Percentiles rank a stretch among this genome's conserved stretches.
Evolutionary conservation across 768 basidiomycete genomes (phyloP).

Genomic region (Cubamyces lactineus): DNA sequence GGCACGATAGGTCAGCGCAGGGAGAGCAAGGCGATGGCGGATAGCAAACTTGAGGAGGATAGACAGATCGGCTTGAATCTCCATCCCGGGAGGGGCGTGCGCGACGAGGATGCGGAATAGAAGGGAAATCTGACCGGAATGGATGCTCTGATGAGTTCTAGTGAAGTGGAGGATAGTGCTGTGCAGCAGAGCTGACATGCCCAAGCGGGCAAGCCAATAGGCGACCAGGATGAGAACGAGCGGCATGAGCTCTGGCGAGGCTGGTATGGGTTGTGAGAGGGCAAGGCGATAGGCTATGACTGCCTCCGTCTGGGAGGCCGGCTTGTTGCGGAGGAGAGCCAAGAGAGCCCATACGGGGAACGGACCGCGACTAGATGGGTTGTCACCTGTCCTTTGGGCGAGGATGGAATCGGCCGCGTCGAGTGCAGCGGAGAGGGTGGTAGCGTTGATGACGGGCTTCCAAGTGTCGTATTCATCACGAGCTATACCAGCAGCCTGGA

Average conservation of each 20-base stretch:
- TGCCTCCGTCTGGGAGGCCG: slow-evolving; percentile 50
- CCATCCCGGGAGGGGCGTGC: background rate
- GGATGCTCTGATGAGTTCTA: slow-evolving; percentile 34
- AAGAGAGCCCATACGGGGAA: slow-evolving; percentile 60
- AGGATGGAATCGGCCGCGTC: slow-evolving; percentile 1
- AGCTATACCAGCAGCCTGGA: background rate
- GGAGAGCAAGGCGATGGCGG: background rate
- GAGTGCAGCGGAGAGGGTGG: slow-evolving; percentile 8
- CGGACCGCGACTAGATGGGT: background rate
- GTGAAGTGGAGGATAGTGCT: slow-evolving; percentile 40
- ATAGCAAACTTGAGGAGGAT: slow-evolving; percentile 8
- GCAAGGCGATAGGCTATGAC: slow-evolving; percentile 47
- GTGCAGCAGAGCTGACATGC: slow-evolving; percentile 47
- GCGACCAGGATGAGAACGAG: slow-evolving; percentile 51
- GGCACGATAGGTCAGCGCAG: background rate
- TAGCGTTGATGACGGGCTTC: slow-evolving; percentile 6
- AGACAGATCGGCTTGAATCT: background rate
- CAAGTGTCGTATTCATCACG: slow-evolving; percentile 11
- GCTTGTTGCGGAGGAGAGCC: slow-evolving; percentile 49
- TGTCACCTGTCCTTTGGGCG: background rate
- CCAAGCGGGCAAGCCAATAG: slow-evolving; percentile 53
- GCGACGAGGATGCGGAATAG: slow-evolving; percentile 14
- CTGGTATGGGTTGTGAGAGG: slow-evolving; percentile 40
- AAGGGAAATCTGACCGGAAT: slow-evolving; percentile 16
- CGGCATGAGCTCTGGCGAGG: slow-evolving; percentile 41